These are phyloP conservation scores for Rhizopogon vinicolor DNA, from an alignment of 768 basidiomycete genomes.

Conservation along the genomic window DNA sequence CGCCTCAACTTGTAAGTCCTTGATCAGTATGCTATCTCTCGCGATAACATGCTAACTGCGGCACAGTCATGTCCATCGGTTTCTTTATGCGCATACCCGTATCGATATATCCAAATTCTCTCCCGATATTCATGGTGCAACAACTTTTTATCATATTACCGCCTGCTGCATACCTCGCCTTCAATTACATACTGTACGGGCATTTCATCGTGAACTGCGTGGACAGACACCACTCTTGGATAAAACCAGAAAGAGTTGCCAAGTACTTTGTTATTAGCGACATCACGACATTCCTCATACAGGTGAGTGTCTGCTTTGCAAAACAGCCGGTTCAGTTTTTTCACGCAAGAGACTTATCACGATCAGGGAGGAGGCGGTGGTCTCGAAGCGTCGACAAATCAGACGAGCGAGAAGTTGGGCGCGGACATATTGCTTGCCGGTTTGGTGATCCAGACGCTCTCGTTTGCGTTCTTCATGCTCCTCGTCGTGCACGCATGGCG, in stretches of 20 bases:
- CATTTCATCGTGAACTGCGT: conserved; percentile 16
- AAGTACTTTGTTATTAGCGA: conserved; percentile 24
- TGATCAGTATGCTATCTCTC: no score
- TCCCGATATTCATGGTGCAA: conserved; percentile 12
- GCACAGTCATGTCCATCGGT: conserved; percentile 15
- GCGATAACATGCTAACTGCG: not conserved
- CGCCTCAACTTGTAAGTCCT: conserved; percentile 15
- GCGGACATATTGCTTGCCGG: conserved; percentile 20
- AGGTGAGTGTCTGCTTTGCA: conserved; percentile 10
- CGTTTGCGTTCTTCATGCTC: conserved; percentile 17
- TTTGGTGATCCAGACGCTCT: conserved; percentile 18
- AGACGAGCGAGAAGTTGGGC: conserved; percentile 6
- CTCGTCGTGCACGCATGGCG: conserved; percentile 10
- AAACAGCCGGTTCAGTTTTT: not conserved
- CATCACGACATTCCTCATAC: conserved; percentile 20
- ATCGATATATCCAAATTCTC: conserved; percentile 15
- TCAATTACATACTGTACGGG: conserved; percentile 29
- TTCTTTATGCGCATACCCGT: conserved; percentile 17
- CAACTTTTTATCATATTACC: conserved; percentile 18
- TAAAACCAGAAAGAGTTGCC: conserved; percentile 20
- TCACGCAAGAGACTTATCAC: no score
- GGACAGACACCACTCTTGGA: conserved; percentile 14
- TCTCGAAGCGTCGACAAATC: conserved; percentile 6
- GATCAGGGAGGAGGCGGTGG: conserved; percentile 19
- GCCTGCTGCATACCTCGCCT: conserved; percentile 27